Conservation (phyloP, 2,329 filamentous ascomycete genomes). For the Aureobasidium subglaciale region DNA sequence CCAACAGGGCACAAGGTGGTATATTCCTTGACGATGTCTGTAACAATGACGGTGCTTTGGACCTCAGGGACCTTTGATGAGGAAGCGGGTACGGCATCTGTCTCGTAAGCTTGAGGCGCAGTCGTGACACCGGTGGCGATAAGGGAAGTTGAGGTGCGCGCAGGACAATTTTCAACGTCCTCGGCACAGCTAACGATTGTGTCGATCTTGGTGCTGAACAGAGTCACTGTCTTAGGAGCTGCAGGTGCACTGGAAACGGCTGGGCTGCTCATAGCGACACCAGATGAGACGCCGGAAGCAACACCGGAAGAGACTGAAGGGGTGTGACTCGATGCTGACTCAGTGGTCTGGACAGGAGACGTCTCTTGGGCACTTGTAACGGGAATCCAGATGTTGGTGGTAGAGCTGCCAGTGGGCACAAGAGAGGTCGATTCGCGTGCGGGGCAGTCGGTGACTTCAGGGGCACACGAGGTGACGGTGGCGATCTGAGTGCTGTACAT, state of each 20-base stretch:
- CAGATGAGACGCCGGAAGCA: constrained; percentile 1
- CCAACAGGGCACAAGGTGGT: constrained; percentile 14
- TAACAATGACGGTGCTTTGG: constrained; percentile 9
- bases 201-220: constrained; percentile 16
- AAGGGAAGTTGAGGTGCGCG: constrained; percentile 17
- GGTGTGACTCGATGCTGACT: too few species aligned
- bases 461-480: constrained; percentile 17
- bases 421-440: not conserved
- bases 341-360: constrained; percentile 10
- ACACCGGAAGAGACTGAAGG: constrained; percentile 4
- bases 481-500: constrained; percentile 17
- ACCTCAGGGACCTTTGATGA: constrained; percentile 9
- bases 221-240: constrained; percentile 21
- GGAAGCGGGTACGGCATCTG: constrained; percentile 1
- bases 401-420: not conserved
- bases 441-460: constrained; percentile 15
- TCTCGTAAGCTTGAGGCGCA: constrained; percentile 14
- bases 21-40: constrained; percentile 14
- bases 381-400: constrained; percentile 13
- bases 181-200: constrained; percentile 17
- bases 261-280: constrained; percentile 4
- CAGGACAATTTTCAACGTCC: constrained; percentile 27
- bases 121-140: constrained; percentile 17
- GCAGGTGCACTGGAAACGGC: constrained; percentile 1
- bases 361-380: constrained; percentile 10